Evolutionary conservation across 495 filamentous ascomycete species (phyloP).

Genomic region (Penicillium subrubescens): DNA sequence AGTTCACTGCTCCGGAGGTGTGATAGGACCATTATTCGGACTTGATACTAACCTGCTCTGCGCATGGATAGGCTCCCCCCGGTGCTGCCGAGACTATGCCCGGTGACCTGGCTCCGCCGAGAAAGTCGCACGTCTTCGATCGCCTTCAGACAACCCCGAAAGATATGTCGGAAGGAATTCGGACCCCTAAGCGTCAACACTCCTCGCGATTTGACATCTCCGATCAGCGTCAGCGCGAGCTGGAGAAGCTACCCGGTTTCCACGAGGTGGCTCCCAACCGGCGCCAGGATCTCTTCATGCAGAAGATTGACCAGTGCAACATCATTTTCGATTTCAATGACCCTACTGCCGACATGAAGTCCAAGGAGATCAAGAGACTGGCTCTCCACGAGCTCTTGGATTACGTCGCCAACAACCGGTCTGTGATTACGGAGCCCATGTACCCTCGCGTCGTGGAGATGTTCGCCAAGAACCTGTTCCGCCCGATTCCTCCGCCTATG

Average conservation of each 20-base stretch:
- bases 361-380: conserved; percentile 99
- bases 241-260: conserved; percentile 98
- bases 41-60: conserved; percentile 24
- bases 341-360: conserved; percentile 97
- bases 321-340: conserved; percentile 99
- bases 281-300: conserved; percentile 98
- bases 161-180: conserved; percentile 90
- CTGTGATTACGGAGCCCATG: conserved; percentile 99
- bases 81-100: conserved; percentile 98
- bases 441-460: conserved; percentile 98
- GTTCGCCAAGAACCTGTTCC: conserved; percentile 98
- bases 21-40: background rate
- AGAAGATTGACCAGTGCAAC: conserved; percentile 99
- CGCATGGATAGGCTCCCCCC: conserved; percentile 73
- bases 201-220: conserved; percentile 98
- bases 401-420: conserved; percentile 97
- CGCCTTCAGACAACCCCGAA: conserved; percentile 91
- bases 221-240: conserved; percentile 82
- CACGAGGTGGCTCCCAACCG: conserved; percentile 95
- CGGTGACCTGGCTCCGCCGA: conserved; percentile 91
- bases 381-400: conserved; percentile 96
- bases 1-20: conserved; percentile 38
- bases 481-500: conserved; percentile 93
- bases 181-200: conserved; percentile 93
- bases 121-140: conserved; percentile 90